Evolutionary conservation across 2,329 filamentous ascomycete species (phyloP), one percentile per base, ranked within the genome.

Genomic region (Xylaria polymorpha): DNA sequence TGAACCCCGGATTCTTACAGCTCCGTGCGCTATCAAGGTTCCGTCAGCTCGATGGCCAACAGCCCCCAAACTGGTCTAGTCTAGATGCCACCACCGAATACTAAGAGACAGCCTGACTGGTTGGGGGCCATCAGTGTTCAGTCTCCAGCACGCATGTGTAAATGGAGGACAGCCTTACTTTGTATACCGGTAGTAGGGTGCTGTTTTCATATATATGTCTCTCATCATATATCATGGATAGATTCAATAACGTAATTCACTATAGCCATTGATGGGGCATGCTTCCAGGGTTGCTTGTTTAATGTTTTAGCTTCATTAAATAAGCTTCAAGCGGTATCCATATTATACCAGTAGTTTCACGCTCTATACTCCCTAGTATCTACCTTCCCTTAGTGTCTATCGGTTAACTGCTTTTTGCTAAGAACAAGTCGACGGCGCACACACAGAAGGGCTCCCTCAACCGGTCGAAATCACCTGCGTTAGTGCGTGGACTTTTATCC

Each of bases 1-100:
- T n/a, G 43, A 65, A 61, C 66, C 58, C 66, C 66, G 44, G 61
- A 61, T 69, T 59, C 32, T 44, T 50, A 41, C 57, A 59, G 58
- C 62, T 66, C 35, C 58, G 46, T 62, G 64, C 61, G 61, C 60
- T 64, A 50, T 50, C 32, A 29, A 56, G 22, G n/a, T 44, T 20
- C 60, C 61, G 55, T 59, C 51, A 65, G 66, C 66, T 61, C 41
- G 20, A n/a, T 51, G 66, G 41, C 50, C 51, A 37, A 20, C 12
- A 25, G 66, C 57, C 63, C 67, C 67, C 67, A 66, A 64, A 44
- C 56, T 7, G 53, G 25, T 22, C 39, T 55, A 53, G 60, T 59
- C 64, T 67, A 56, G 64, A 59, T 18, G 51, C 53, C 37, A 51
- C 63, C 51, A 65, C 57, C 53, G 67, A 66, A 48, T 46, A 62